Base-by-base conservation (phyloP, 2,329 filamentous ascomycete species). In the Colletotrichum limetticola region DNA sequence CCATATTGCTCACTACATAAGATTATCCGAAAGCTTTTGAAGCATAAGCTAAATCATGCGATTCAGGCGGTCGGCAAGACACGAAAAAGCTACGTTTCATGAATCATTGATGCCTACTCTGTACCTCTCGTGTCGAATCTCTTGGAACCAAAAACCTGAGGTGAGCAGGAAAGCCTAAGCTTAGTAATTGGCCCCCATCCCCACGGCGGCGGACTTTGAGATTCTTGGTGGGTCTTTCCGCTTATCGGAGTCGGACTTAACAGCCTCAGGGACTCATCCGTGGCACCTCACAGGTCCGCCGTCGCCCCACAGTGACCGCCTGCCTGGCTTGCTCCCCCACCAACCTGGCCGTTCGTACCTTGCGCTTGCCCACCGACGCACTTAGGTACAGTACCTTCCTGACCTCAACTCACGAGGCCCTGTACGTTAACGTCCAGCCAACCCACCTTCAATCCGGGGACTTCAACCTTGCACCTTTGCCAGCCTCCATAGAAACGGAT, bases 211-310 rank as follows among this genome's bases (percentile, higher is more conserved):
- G 66, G 70, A 72, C 70, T 72, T 72, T 69, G 59, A 60, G 37
- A 30, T 26, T 46, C 53, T 22, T 46, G 59, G 70, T 52, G 60
- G 56, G 5, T 52, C 19, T 56, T 32, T 60, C 59, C 60, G 55
- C 70, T 68, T 52, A 59, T 66, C 37, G 53, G 63, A 58, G 26
- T 72, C 66, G 60, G 71, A 70, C 53, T 73, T 73, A 66, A 71
- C 55, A 65, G 58, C 42, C 42, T 49, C 12, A 49, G 37, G 35
- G 30, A 64, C 26, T 9, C n/a, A 22, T 26, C 52, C 49, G 4
- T 52, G 32, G 61, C 19, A 24, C 30, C 37, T 57, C 19, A 12
- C 53, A 60, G n/a, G 55, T 30, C 66, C 52, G 32, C 37, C 19
- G 8, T 14, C 22, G 35, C 32, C 66, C 70, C 70, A 69, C 70